Evolutionary conservation across 345 rosid species (phyloP).

Genomic region (Citrus sinensis): DVS_A1.0 CM039164.1:29347001-29347500

Average conservation of each 20-base stretch:
- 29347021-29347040: constrained; percentile 58
- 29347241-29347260: constrained; percentile 87
- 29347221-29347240: constrained; percentile 77
- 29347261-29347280: constrained; percentile 71
- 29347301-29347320: constrained; percentile 69
- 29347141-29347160: constrained; percentile 76
- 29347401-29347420: constrained; percentile 69
- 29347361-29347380: constrained; percentile 74
- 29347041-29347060: constrained; percentile 43
- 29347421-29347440: constrained; percentile 81
- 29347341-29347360: constrained; percentile 73
- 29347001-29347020: constrained; percentile 68
- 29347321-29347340: constrained; percentile 65
- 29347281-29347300: constrained; percentile 55
- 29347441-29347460: constrained; percentile 56
- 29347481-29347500: constrained; percentile 53
- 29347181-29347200: constrained; percentile 70
- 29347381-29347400: constrained; percentile 69
- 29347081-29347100: constrained; percentile 89
- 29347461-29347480: constrained; percentile 23
- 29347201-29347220: constrained; percentile 69
- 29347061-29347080: constrained; percentile 69
- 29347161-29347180: constrained; percentile 85
- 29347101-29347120: constrained; percentile 88
- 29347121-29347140: constrained; percentile 90